Conservation (phyloP, 495 filamentous ascomycete species). For the Evernia prunastri region DNA sequence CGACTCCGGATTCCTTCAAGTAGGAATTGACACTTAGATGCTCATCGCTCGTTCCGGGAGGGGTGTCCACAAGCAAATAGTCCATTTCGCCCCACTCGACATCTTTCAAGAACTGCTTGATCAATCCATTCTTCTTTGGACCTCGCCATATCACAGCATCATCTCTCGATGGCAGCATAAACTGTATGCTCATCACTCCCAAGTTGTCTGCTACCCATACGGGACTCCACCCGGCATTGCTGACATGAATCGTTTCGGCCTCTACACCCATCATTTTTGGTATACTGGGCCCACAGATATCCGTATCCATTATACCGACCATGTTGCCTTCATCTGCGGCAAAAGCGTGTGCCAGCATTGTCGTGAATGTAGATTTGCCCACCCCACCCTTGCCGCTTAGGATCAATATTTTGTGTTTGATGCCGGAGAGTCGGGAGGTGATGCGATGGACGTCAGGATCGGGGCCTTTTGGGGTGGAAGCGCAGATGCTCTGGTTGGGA, state of each 20-base stretch:
- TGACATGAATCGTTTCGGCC: constrained; percentile 83
- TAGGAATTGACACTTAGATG: constrained; percentile 87
- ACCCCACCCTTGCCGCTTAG: constrained; percentile 95
- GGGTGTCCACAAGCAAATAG: constrained; percentile 87
- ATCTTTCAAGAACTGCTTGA: constrained; percentile 95
- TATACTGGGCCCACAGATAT: constrained; percentile 90
- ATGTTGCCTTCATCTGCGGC: constrained; percentile 65
- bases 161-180: constrained; percentile 89
- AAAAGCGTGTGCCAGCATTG: constrained; percentile 79
- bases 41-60: constrained; percentile 90
- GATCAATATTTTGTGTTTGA: constrained; percentile 86
- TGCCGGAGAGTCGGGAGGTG: constrained; percentile 67
- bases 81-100: constrained; percentile 96
- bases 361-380: constrained; percentile 88
- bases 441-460: constrained; percentile 91
- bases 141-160: constrained; percentile 96
- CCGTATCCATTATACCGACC: constrained; percentile 93
- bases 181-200: constrained; percentile 92
- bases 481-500: constrained; percentile 93
- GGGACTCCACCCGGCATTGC: constrained; percentile 76
- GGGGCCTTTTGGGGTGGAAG: constrained; percentile 87
- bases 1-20: constrained; percentile 79
- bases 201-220: constrained; percentile 92
- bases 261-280: constrained; percentile 99
- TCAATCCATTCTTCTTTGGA: constrained; percentile 95